Evolutionary conservation across 768 basidiomycete genomes (phyloP).

Genomic region (Favolaschia claudopus): DNA sequence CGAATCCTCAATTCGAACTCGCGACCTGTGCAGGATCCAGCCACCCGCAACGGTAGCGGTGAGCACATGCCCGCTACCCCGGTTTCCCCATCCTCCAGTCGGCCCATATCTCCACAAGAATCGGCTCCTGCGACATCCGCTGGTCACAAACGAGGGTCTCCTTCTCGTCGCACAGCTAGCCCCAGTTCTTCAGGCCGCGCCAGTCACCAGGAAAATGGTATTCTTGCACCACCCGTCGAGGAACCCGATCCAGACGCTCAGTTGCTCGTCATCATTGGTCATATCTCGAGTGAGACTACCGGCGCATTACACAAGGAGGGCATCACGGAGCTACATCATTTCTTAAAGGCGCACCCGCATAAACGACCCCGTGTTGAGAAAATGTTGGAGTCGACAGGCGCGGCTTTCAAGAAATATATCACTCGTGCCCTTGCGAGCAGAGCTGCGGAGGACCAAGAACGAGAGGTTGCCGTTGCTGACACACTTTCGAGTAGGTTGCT

Average conservation of each 20-base stretch:
- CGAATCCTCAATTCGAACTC: constrained; percentile 82
- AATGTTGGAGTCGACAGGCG: constrained; percentile 86
- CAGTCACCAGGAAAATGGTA: constrained; percentile 63
- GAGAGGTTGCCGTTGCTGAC: constrained; percentile 82
- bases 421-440: constrained; percentile 86
- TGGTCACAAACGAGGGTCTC: constrained; percentile 59
- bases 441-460: constrained; percentile 86
- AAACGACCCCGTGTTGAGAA: constrained; percentile 86
- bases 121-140: constrained; percentile 59
- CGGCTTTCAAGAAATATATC: constrained; percentile 92
- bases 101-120: constrained; percentile 76
- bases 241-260: constrained; percentile 91
- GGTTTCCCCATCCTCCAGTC: constrained; percentile 67
- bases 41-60: constrained; percentile 38
- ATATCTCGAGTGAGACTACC: constrained; percentile 89
- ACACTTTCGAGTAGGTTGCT: constrained; percentile 75
- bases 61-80: constrained; percentile 52
- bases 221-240: constrained; percentile 62
- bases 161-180: constrained; percentile 72
- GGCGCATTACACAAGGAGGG: constrained; percentile 92
- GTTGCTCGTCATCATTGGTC: constrained; percentile 81
- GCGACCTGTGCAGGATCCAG: constrained; percentile 49
- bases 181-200: constrained; percentile 73
- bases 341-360: constrained; percentile 89
- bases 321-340: constrained; percentile 93